Evolutionary conservation across 2,329 filamentous ascomycete species (phyloP).

Genomic region (Periconia sp.): DNA sequence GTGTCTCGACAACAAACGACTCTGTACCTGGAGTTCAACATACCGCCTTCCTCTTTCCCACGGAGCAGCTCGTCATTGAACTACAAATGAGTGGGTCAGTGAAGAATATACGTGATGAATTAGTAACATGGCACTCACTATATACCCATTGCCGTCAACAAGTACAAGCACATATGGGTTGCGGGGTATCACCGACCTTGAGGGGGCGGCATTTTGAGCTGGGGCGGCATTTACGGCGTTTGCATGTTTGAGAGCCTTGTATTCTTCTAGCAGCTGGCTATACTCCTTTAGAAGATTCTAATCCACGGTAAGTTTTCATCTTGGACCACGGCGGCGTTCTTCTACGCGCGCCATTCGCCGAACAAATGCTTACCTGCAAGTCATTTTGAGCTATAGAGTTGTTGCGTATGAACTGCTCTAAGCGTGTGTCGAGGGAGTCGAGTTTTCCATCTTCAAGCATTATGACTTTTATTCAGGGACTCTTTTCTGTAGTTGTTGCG

Average conservation of each 20-base stretch:
- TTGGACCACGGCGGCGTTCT: not conserved
- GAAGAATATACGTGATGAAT: no score
- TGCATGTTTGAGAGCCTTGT: slow-evolving; percentile 58
- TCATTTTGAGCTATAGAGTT: slow-evolving; percentile 21
- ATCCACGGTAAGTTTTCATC: slow-evolving; percentile 7
- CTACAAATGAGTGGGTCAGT: slow-evolving; percentile 12
- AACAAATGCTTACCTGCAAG: slow-evolving; percentile 1
- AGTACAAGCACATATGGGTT: slow-evolving; percentile 64
- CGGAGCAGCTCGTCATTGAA: slow-evolving; percentile 55
- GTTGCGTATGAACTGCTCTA: slow-evolving; percentile 30
- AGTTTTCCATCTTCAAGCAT: slow-evolving; percentile 30
- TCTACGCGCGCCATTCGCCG: not conserved
- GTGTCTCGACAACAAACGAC: no score
- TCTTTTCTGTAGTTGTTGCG: not conserved
- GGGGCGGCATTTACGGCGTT: slow-evolving; percentile 55
- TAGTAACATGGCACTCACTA: slow-evolving; percentile 22
- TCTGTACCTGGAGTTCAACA: no score
- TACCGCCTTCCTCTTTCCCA: slow-evolving; percentile 57
- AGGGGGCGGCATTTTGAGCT: slow-evolving; percentile 27
- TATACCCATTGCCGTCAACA: slow-evolving; percentile 64
- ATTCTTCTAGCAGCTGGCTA: slow-evolving; percentile 53
- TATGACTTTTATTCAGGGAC: not conserved
- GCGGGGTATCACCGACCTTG: slow-evolving; percentile 37
- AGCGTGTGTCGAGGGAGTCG: slow-evolving; percentile 27
- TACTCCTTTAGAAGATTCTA: slow-evolving; percentile 44